These are phyloP conservation scores for Penicillium daleae DNA, from an alignment of 495 filamentous ascomycete genomes.

Conservation along the genomic window DNA sequence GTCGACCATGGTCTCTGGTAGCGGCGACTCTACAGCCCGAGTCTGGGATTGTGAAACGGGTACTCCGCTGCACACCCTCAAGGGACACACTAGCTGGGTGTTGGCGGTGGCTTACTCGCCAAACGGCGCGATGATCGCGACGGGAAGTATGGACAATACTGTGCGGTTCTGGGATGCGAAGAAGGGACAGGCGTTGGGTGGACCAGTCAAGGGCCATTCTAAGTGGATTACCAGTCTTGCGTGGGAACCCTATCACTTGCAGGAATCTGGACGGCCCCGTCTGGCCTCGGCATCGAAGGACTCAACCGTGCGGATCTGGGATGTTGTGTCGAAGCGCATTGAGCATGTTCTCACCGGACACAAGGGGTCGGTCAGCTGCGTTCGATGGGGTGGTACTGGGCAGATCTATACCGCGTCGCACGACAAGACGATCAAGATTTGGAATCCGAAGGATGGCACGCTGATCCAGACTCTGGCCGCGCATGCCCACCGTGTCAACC, in stretches of 20 bases:
- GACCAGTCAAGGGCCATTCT: slow-evolving; percentile 82
- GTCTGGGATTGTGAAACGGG: slow-evolving; percentile 97
- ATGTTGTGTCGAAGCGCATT: slow-evolving; percentile 73
- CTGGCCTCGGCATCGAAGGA: slow-evolving; percentile 92
- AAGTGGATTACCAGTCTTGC: slow-evolving; percentile 88
- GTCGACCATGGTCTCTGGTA: slow-evolving; percentile 82
- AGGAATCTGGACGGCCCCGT: slow-evolving; percentile 71
- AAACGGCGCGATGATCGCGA: slow-evolving; percentile 79
- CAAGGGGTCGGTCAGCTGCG: slow-evolving; percentile 84
- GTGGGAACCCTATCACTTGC: slow-evolving; percentile 94
- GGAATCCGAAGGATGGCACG: slow-evolving; percentile 79
- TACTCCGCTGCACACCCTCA: slow-evolving; percentile 84
- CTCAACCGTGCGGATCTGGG: slow-evolving; percentile 86
- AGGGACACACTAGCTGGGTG: slow-evolving; percentile 94
- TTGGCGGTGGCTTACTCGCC: slow-evolving; percentile 85
- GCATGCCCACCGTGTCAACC: slow-evolving; percentile 96
- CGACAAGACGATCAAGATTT: slow-evolving; percentile 91
- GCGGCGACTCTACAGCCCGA: slow-evolving; percentile 88
- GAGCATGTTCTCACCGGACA: slow-evolving; percentile 86
- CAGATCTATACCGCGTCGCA: slow-evolving; percentile 88
- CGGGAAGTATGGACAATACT: slow-evolving; percentile 91
- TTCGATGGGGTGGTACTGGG: slow-evolving; percentile 91
- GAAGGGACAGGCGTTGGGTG: slow-evolving; percentile 75
- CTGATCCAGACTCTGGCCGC: slow-evolving; percentile 76
- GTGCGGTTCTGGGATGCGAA: slow-evolving; percentile 89